Percentiles rank a stretch among this genome's conserved stretches.
phyloP scores from a whole-genome alignment of 768 basidiomycete genomes.

The Rhizopogon rudus region DNA sequence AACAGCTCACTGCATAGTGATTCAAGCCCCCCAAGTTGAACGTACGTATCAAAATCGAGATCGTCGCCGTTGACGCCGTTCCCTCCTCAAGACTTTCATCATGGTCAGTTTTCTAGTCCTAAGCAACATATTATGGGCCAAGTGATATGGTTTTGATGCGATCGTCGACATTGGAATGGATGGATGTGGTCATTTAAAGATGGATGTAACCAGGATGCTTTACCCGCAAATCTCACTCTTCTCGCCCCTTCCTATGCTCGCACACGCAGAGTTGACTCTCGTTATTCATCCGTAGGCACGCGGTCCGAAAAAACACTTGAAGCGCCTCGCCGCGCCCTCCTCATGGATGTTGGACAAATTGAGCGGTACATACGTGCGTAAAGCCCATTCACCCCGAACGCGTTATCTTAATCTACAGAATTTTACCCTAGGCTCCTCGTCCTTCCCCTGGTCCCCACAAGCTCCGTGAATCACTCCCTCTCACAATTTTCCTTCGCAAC shows the following conservation, averaged over 20 bases:
- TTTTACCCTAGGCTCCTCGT: slow-evolving; percentile 69
- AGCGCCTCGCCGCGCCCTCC: slow-evolving; percentile 94
- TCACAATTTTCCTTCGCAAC: slow-evolving; percentile 97
- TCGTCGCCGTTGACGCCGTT: slow-evolving; percentile 13
- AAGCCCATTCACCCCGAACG: not conserved
- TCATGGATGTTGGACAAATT: slow-evolving; percentile 99
- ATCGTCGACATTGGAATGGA: slow-evolving; percentile 8
- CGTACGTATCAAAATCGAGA: slow-evolving; percentile 18
- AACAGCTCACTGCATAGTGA: not conserved
- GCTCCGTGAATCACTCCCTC: slow-evolving; percentile 96
- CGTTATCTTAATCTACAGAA: not conserved
- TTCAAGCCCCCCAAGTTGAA: slow-evolving; percentile 1
- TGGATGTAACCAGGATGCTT: slow-evolving; percentile 15
- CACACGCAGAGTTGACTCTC: slow-evolving; percentile 10
- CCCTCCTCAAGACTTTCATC: slow-evolving; percentile 23
- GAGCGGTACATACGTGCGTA: slow-evolving; percentile 85
- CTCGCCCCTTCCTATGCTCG: not conserved
- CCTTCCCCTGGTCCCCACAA: slow-evolving; percentile 99
- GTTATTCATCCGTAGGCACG: slow-evolving; percentile 57
- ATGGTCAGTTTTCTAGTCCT: slow-evolving; percentile 25
- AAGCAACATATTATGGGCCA: not conserved
- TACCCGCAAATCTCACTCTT: not conserved
- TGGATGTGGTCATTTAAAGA: slow-evolving; percentile 19
- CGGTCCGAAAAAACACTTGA: slow-evolving; percentile 99
- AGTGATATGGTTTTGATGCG: not conserved